Evolutionary conservation across 1,139 yeast species (phyloP).

Genomic region (Yamadazyma spencermartinsiae): DNA sequence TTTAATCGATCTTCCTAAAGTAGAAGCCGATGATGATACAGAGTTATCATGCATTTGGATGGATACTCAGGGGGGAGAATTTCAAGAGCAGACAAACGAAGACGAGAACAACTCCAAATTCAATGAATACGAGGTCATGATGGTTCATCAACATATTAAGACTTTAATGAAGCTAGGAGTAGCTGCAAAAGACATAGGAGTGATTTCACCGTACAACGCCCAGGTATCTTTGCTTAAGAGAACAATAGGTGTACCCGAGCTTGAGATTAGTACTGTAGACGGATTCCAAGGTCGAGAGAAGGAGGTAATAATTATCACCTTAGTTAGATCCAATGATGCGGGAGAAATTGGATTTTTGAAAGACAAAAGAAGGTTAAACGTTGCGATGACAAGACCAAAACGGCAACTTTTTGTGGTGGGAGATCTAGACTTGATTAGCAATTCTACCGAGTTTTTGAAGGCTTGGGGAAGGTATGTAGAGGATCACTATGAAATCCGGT

Average conservation of each 20-base stretch:
- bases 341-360: conserved; percentile 73
- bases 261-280: conserved; percentile 49
- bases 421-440: conserved; percentile 63
- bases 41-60: conserved; percentile 61
- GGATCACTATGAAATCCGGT: conserved; percentile 57
- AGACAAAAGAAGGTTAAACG: conserved; percentile 75
- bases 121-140: conserved; percentile 70
- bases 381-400: conserved; percentile 89
- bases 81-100: conserved; percentile 55
- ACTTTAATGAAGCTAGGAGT: conserved; percentile 51
- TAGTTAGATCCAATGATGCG: conserved; percentile 47
- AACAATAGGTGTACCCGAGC: conserved; percentile 17
- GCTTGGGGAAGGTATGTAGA: conserved; percentile 77
- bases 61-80: conserved; percentile 92
- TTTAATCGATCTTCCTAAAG: conserved; percentile 49
- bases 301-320: conserved; percentile 65
- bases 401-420: conserved; percentile 86
- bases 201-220: conserved; percentile 87
- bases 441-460: conserved; percentile 50
- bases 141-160: conserved; percentile 59
- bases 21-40: conserved; percentile 30
- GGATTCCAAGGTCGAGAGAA: conserved; percentile 67
- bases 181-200: conserved; percentile 58
- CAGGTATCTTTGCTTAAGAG: conserved; percentile 68
- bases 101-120: conserved; percentile 53